Evolutionary conservation across 192 early-diverging fungal genomes (phyloP).

Genomic region (Chytriomyces hyalinus): DNA sequence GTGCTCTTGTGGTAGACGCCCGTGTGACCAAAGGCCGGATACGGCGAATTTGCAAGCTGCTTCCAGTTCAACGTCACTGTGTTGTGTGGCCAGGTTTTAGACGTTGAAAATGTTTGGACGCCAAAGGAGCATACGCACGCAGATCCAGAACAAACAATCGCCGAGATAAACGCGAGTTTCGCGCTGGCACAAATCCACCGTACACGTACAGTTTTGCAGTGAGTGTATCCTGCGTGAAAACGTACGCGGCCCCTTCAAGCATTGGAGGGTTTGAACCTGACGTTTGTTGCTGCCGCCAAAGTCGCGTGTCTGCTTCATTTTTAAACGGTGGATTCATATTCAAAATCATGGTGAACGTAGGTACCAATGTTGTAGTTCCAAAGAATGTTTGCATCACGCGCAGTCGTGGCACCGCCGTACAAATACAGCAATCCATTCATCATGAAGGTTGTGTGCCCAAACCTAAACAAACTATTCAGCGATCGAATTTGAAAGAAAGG

Average conservation of each 20-base stretch:
- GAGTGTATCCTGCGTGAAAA: constrained; percentile 6
- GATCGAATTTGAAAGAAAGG: not conserved
- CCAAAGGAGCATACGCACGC: not conserved
- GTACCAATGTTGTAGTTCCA: constrained; percentile 29
- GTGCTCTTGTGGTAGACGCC: constrained; percentile 38
- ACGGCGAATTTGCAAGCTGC: constrained; percentile 25
- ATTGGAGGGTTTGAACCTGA: constrained; percentile 9
- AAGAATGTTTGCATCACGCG: not conserved
- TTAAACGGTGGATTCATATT: not conserved
- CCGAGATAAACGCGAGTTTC: constrained; percentile 6
- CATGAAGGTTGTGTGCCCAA: constrained; percentile 37
- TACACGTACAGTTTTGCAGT: constrained; percentile 31
- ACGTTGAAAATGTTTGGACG: not conserved
- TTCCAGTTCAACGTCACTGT: constrained; percentile 31
- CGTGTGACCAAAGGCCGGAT: constrained; percentile 27
- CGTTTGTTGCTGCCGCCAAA: constrained; percentile 8
- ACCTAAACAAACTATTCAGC: constrained; percentile 11
- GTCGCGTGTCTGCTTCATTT: not conserved
- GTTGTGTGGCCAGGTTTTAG: not conserved
- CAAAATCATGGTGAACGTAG: not conserved
- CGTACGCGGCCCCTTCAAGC: constrained; percentile 28
- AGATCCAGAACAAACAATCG: constrained; percentile 23
- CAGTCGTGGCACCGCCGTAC: constrained; percentile 33
- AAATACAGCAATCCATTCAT: constrained; percentile 33
- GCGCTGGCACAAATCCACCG: constrained; percentile 20